Base-by-base conservation (phyloP, 371 early-diverging fungal genomes). In the Mycotypha africana region DNA sequence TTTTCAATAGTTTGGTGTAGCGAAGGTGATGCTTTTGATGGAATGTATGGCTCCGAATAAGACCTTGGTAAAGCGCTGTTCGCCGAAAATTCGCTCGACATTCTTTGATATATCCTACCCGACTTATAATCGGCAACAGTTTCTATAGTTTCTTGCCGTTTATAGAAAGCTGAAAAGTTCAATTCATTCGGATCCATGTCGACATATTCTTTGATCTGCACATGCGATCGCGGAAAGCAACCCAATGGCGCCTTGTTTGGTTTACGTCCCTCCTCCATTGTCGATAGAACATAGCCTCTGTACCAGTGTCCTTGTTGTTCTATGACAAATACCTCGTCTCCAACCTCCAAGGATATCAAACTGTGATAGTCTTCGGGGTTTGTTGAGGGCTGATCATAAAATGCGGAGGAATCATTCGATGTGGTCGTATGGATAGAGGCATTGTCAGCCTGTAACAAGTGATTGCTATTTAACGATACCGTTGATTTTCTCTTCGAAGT, bases 261-360 rank as follows among this genome's bases (percentile, higher is more conserved):
- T 30, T 59, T 69, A 34, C 47, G 52, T 17, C 63, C 75, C 51
- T 61, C 62, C 40, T 67, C 72, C 30, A 60, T 40, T 11, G 70
- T 34, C 24, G 74, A 64, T 20, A 79, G 59, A 1, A 83, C 80
- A 55, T 86, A 84, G 15, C 86, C 86, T 42, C 85, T 62, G 38
- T 72, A 78, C 86, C 86, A 86, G 25, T 63, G 65, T 10, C 67
- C 72, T 45, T 70, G 62, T 38, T 76, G 71, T 32, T 79, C 79
- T 44, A 76, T 62, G 36, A 73, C 63, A 43, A 67, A 79, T 4
- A 79, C 47, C 45, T 76, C 74, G 51, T 79, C 79, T 15, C 79
- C 79, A 12, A 76, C 77, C 55, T 79, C 79, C 7, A 79, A 45
- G 8, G 67, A 41, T 28, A 69, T 54, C n/a, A 68, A 40, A n/a